A percentile compares a stretch with the other conserved stretches of the same genome.
Evolutionary conservation across 2,329 filamentous ascomycete species (phyloP).

Genomic region (Elsinoe ampelina): DNA sequence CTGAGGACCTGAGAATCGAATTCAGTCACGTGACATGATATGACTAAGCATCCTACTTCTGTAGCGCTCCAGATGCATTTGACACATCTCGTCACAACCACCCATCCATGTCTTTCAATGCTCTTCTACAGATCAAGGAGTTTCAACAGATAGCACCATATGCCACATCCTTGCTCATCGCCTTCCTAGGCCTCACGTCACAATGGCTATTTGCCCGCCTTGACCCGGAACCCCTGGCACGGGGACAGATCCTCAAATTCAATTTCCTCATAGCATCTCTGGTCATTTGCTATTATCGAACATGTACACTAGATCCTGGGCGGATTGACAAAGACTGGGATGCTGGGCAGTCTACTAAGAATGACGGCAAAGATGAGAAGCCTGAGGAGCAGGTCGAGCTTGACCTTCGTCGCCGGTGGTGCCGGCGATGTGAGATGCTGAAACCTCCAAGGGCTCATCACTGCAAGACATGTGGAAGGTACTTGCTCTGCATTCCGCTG

Average conservation of each 20-base stretch:
- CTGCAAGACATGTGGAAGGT: slow-evolving; percentile 65
- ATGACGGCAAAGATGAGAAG: slow-evolving; percentile 16
- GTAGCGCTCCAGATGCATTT: background rate
- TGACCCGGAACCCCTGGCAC: slow-evolving; percentile 50
- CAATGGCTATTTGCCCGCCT: slow-evolving; percentile 58
- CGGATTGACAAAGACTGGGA: slow-evolving; percentile 40
- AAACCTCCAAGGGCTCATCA: slow-evolving; percentile 76
- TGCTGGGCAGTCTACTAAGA: slow-evolving; percentile 14
- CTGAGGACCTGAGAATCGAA: no score
- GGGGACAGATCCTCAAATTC: slow-evolving; percentile 51
- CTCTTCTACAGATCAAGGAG: slow-evolving; percentile 6
- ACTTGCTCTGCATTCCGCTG: slow-evolving; percentile 9
- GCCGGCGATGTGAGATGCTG: slow-evolving; percentile 61
- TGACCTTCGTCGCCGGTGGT: slow-evolving; percentile 48
- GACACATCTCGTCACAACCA: background rate
- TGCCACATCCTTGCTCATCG: slow-evolving; percentile 44
- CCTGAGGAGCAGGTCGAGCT: slow-evolving; percentile 18
- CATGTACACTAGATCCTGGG: slow-evolving; percentile 52
- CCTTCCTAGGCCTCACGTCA: slow-evolving; percentile 61
- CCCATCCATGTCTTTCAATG: slow-evolving; percentile 5
- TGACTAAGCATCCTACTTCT: background rate
- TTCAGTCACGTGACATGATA: background rate
- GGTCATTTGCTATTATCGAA: slow-evolving; percentile 59
- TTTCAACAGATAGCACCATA: slow-evolving; percentile 10
- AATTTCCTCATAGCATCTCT: slow-evolving; percentile 56